Percentiles rank a stretch among this genome's conserved stretches.
Conservation (phyloP, 371 early-diverging fungal genomes). For the Coemansia sp. region DNA sequence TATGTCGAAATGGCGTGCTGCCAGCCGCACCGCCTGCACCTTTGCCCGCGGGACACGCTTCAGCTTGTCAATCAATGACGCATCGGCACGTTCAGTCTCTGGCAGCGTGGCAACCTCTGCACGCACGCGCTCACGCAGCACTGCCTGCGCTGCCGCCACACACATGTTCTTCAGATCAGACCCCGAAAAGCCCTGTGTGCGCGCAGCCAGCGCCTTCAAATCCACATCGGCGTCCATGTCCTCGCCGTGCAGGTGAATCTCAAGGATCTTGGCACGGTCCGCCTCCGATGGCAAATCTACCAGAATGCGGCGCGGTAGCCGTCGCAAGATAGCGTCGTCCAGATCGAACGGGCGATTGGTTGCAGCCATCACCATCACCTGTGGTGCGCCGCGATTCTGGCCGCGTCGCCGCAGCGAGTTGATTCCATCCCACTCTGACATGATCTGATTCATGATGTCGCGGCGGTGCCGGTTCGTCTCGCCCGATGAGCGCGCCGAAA, state of each 20-base stretch:
- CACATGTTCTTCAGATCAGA: constrained; percentile 98
- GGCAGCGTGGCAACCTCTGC: constrained; percentile 39
- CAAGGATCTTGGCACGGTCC: constrained; percentile 80
- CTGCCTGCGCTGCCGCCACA: constrained; percentile 85
- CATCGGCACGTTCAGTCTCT: neutral
- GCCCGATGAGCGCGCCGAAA: constrained; percentile 79
- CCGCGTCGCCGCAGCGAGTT: constrained; percentile 58
- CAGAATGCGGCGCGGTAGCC: constrained; percentile 94
- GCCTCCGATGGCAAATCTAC: constrained; percentile 87
- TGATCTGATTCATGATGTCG: constrained; percentile 95
- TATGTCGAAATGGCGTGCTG: constrained; percentile 71
- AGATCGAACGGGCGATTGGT: constrained; percentile 98
- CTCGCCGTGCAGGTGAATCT: constrained; percentile 78
- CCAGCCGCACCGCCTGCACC: constrained; percentile 33
- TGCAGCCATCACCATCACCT: constrained; percentile 88
- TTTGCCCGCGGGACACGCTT: constrained; percentile 39
- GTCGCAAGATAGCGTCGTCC: constrained; percentile 96
- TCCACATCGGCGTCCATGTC: constrained; percentile 57
- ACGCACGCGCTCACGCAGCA: constrained; percentile 63
- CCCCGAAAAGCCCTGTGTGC: constrained; percentile 85
- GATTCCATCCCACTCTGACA: constrained; percentile 97
- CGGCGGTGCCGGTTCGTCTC: constrained; percentile 59
- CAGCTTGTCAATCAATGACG: constrained; percentile 43
- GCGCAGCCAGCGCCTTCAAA: constrained; percentile 62
- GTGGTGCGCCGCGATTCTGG: constrained; percentile 12